phyloP scores from a whole-genome alignment of 2,329 filamentous ascomycete species.

The Fusarium liriodendri region DNA sequence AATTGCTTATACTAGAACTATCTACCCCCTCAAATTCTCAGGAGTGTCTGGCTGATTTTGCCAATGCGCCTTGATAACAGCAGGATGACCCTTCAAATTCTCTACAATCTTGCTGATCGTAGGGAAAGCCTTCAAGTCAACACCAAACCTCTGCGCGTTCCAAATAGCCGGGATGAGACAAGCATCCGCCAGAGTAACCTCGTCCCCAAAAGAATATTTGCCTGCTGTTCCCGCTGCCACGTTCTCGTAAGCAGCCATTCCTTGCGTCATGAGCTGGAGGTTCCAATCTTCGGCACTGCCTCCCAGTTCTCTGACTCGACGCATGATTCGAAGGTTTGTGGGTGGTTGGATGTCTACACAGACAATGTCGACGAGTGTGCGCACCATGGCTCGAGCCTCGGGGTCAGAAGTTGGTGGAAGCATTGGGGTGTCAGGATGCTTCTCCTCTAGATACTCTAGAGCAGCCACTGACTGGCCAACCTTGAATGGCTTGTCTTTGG shows the following conservation, averaged over 20 bases:
- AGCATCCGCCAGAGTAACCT: constrained; percentile 68
- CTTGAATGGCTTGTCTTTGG: no score
- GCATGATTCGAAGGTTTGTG: constrained; percentile 67
- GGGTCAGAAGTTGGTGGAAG: constrained; percentile 61
- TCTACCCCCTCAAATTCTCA: constrained; percentile 42
- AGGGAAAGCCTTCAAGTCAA: constrained; percentile 63
- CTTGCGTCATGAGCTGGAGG: constrained; percentile 60
- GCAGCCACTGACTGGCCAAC: constrained; percentile 69
- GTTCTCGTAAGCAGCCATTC: constrained; percentile 67
- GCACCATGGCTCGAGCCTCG: constrained; percentile 59
- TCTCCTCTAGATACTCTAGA: constrained; percentile 71
- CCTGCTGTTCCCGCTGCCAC: constrained; percentile 55
- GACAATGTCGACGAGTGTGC: constrained; percentile 66
- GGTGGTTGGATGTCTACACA: constrained; percentile 69
- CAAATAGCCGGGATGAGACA: constrained; percentile 69
- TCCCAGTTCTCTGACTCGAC: constrained; percentile 58
- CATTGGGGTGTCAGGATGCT: constrained; percentile 55
- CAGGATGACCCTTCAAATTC: constrained; percentile 59
- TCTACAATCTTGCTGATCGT: constrained; percentile 58
- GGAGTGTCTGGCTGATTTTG: constrained; percentile 63
- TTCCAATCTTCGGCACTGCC: constrained; percentile 62
- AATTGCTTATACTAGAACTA: not conserved
- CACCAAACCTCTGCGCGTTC: constrained; percentile 65
- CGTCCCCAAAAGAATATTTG: constrained; percentile 65
- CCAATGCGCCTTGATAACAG: constrained; percentile 65